These are phyloP conservation scores for Annulohypoxylon moriforme DNA, from an alignment of 495 filamentous ascomycete species.

Conservation along the genomic window DNA sequence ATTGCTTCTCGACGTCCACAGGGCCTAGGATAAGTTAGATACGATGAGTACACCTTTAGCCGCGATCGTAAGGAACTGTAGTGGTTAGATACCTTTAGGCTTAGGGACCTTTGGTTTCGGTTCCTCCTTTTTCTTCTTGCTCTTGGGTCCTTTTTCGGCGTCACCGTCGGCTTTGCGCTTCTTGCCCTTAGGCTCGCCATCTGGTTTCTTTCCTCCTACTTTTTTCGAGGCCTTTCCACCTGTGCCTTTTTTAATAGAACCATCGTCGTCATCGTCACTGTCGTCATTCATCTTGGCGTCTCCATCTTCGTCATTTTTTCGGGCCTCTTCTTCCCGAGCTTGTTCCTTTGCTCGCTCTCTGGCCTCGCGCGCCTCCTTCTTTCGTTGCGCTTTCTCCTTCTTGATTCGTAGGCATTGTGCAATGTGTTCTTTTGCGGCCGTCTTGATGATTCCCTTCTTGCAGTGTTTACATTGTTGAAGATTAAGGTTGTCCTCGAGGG, in stretches of 20 bases:
- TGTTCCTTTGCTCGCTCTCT: conserved; percentile 72
- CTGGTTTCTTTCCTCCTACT: conserved; percentile 73
- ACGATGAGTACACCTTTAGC: conserved; percentile 11
- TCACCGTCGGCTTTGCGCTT: conserved; percentile 92
- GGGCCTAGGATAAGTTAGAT: conserved; percentile 63
- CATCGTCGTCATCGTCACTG: conserved; percentile 79
- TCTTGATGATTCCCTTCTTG: conserved; percentile 76
- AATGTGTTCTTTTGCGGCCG: conserved; percentile 72
- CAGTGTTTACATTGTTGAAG: conserved; percentile 83
- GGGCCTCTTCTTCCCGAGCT: conserved; percentile 65
- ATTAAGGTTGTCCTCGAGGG: conserved; percentile 74
- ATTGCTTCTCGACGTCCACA: conserved; percentile 97
- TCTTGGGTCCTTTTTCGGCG: conserved; percentile 75
- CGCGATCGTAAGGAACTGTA: conserved; percentile 16
- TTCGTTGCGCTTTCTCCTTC: conserved; percentile 77
- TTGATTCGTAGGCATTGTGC: conserved; percentile 78
- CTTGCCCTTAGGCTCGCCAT: conserved; percentile 80
- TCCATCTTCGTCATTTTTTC: conserved; percentile 67
- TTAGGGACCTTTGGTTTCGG: conserved; percentile 89
- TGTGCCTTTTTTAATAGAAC: conserved; percentile 52
- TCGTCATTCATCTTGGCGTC: conserved; percentile 79
- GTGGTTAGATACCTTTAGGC: conserved; percentile 72
- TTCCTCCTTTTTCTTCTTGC: conserved; percentile 97
- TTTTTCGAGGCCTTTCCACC: conserved; percentile 75
- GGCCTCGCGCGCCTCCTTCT: conserved; percentile 82